Evolutionary conservation across 495 filamentous ascomycete genomes (phyloP).

Genomic region (Podospora tetraspora): DNA sequence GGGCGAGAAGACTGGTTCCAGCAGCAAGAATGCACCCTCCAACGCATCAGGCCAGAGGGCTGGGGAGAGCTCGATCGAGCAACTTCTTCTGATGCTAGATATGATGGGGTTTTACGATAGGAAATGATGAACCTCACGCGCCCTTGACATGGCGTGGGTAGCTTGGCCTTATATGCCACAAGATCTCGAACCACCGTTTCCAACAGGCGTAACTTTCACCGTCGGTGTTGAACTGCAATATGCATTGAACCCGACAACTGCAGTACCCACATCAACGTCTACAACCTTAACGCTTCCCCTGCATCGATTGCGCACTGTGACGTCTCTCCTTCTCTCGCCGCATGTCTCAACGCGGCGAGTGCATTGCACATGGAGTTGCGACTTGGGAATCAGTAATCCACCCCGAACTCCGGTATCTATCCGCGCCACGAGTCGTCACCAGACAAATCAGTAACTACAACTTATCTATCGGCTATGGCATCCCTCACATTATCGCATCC

Average conservation of each 20-base stretch:
- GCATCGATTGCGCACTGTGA: not conserved
- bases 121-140: not conserved
- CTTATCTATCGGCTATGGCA: not conserved
- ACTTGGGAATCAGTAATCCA: not conserved
- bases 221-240: not conserved
- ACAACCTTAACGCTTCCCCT: not conserved
- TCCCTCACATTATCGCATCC: not conserved
- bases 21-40: slow-evolving; percentile 25
- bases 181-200: too few species aligned
- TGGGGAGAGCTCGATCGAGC: slow-evolving; percentile 46
- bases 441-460: not conserved
- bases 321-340: not conserved
- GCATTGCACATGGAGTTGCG: not conserved
- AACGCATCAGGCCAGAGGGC: slow-evolving; percentile 16
- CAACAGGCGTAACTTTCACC: not conserved
- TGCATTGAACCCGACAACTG: not conserved
- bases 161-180: too few species aligned
- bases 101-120: slow-evolving; percentile 54
- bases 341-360: not conserved
- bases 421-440: not conserved
- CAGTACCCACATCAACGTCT: not conserved
- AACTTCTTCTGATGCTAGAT: slow-evolving; percentile 54
- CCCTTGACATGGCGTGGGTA: not conserved
- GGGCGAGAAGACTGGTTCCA: slow-evolving; percentile 53
- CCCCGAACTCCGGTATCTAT: not conserved